Conservation (phyloP, 192 early-diverging fungal species). For the Gamsiella multidivaricata region DNA sequence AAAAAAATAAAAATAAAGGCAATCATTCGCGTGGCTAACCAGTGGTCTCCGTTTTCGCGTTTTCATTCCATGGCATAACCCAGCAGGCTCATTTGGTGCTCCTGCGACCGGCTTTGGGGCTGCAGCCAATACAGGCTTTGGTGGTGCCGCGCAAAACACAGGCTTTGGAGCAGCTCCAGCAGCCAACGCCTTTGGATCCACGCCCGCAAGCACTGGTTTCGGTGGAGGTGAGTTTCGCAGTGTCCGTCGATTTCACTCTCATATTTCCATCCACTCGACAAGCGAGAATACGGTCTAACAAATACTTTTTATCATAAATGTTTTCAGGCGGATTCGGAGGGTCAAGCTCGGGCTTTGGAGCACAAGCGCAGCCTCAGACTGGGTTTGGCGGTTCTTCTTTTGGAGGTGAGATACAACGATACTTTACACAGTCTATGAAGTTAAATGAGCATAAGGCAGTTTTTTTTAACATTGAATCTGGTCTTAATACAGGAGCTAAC, state of each 20-base stretch:
- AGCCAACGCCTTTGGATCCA: conserved; percentile 40
- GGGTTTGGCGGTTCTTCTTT: conserved; percentile 45
- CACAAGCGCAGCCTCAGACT: conserved; percentile 39
- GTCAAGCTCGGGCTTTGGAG: conserved; percentile 43
- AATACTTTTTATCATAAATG: too few species aligned
- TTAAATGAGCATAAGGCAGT: too few species aligned
- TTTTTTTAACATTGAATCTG: too few species aligned
- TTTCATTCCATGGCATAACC: not conserved
- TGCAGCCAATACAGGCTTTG: conserved; percentile 37
- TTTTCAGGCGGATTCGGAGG: conserved; percentile 45
- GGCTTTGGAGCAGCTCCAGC: conserved; percentile 42
- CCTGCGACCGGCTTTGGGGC: conserved; percentile 45
- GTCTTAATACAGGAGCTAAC: not conserved
- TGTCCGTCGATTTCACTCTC: too few species aligned
- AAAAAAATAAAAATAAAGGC: too few species aligned
- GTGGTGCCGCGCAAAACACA: conserved; percentile 21
- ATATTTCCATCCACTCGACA: too few species aligned
- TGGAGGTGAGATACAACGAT: conserved; percentile 27
- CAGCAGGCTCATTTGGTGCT: conserved; percentile 40
- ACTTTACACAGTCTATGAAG: not conserved
- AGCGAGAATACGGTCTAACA: too few species aligned
- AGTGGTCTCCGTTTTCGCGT: too few species aligned
- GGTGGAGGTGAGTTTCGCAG: conserved; percentile 35
- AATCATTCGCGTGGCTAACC: too few species aligned
- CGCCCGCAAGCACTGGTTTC: conserved; percentile 35